A percentile compares a stretch with the other conserved stretches of the same genome.
Evolutionary conservation across 140 eudicot genomes (phyloP).

Genomic region (Anethum foeniculum): DNA sequence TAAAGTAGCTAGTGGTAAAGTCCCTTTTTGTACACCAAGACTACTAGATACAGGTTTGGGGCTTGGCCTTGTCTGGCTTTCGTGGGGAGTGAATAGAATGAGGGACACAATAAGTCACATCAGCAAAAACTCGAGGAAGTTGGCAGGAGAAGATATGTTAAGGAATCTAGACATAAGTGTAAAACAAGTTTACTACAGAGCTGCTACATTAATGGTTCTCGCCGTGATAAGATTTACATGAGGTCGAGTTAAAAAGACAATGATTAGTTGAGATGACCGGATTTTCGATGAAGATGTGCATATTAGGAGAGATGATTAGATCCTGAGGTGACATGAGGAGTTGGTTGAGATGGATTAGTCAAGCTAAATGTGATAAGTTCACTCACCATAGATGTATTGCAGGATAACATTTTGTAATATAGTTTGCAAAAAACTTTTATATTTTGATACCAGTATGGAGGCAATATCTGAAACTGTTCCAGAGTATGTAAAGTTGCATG

Average conservation of each 20-base stretch:
- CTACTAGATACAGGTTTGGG: constrained; percentile 69
- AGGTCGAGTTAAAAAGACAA: neutral
- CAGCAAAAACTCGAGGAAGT: constrained; percentile 42
- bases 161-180: constrained; percentile 45
- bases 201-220: constrained; percentile 57
- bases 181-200: constrained; percentile 60
- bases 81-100: constrained; percentile 64
- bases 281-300: neutral
- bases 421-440: neutral
- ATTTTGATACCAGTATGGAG: neutral
- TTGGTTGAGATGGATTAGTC: neutral
- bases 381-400: neutral
- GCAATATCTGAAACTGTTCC: neutral
- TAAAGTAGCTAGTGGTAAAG: constrained; percentile 46
- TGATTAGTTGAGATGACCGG: neutral
- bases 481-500: neutral
- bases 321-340: neutral
- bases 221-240: constrained; percentile 62
- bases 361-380: neutral
- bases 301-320: neutral
- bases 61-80: constrained; percentile 84
- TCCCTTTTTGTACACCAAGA: constrained; percentile 55
- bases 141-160: constrained; percentile 59
- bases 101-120: constrained; percentile 61
- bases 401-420: neutral